Evolutionary conservation across 208 protist species (phyloP).

Genomic region (Angomonas desouzai): DNA sequence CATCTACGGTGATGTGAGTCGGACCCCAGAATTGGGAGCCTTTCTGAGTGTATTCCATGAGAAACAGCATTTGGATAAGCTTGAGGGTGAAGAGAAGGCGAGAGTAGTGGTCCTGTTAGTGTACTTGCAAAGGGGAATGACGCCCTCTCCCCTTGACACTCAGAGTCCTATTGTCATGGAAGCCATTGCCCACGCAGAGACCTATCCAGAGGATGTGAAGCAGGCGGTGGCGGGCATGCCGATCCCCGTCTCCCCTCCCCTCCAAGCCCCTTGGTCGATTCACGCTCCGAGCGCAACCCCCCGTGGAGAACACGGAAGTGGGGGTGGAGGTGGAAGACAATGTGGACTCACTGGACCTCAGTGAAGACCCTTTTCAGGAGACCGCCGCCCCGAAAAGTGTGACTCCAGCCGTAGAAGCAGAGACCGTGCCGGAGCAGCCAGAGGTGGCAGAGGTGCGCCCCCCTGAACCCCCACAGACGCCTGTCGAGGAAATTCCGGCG

Average conservation of each 20-base stretch:
- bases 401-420: background rate
- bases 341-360: constrained; percentile 15
- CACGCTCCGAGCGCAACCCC: constrained; percentile 1
- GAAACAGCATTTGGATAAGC: constrained; percentile 20
- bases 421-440: background rate
- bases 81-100: constrained; percentile 49
- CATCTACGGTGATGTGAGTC: constrained; percentile 48
- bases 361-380: constrained; percentile 9
- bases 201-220: constrained; percentile 35
- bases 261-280: constrained; percentile 14
- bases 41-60: constrained; percentile 41
- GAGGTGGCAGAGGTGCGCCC: background rate
- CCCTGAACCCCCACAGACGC: background rate
- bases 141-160: constrained; percentile 44
- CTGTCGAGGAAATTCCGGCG: constrained; percentile 1
- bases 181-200: constrained; percentile 22
- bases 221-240: constrained; percentile 65
- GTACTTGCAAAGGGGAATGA: constrained; percentile 69
- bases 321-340: constrained; percentile 18
- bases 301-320: constrained; percentile 10
- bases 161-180: constrained; percentile 23
- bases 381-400: too few species aligned
- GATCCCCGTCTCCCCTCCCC: constrained; percentile 19
- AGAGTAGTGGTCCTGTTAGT: constrained; percentile 65
- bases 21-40: constrained; percentile 53